Evolutionary conservation across 306 rosid species (phyloP), one percentile per base, ranked within the genome.

Genomic region (Trichosanthes cucumerina): DNA sequence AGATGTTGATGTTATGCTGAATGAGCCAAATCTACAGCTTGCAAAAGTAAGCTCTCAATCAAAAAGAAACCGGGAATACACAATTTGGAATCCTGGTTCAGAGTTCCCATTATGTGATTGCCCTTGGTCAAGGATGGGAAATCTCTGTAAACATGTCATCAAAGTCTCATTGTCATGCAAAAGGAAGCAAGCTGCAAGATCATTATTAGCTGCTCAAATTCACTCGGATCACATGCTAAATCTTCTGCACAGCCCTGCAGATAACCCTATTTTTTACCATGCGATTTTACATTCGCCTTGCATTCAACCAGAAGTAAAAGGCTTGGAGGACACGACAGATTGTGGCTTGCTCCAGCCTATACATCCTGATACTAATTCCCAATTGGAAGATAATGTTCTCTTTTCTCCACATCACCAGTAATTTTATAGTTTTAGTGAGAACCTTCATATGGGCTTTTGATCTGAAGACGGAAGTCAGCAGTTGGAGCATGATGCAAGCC

Each of bases 101-200:
- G 93, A 92, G 76, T 92, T 92, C 80, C 84, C 96, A 28, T 80
- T 90, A 47, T 92, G 97, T n/a, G 88, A 92, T 88, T 92, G 97
- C 86, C 80, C 92, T 47, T 85, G 89, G 88, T 90, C 92, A 62
- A 89, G 86, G 86, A n/a, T 83, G 83, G 92, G 96, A 81, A 92
- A 92, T 81, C 81, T 90, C 36, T 89, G 97, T 80, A 83, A 89
- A 84, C 97, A 92, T 79, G 86, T 90, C 81, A 89, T 89, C 79
- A 92, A 92, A 84, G 92, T 86, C 79, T 89, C 97, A 77, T 81
- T 86, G 64, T 80, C 88, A 81, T 87, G 90, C 76, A 89, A 88
- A 81, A 85, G 39, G 59, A 87, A 79, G 79, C 91, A 90, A 82
- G 83, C 86, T 79, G 90, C 92, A 44, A 83, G 87, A 66, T 90